Evolutionary conservation across 306 rosid genomes (phyloP).

Genomic region (Cicer yamashitae): DNA sequence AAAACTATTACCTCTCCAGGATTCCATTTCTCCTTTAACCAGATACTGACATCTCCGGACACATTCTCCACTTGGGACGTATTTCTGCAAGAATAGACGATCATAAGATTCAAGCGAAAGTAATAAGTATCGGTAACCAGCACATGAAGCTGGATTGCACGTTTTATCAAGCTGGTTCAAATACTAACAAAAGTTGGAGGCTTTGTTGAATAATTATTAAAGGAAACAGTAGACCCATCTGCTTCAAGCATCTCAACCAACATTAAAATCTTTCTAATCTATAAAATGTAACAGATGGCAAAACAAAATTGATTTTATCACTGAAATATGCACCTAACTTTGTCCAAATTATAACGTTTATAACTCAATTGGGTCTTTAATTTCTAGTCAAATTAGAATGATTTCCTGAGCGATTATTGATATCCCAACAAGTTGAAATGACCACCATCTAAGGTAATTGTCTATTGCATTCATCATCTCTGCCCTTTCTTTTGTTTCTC

Average conservation of each 20-base stretch:
- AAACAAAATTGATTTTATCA: slow-evolving; percentile 11
- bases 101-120: slow-evolving; percentile 12
- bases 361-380: background rate
- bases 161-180: slow-evolving; percentile 23
- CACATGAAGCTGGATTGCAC: slow-evolving; percentile 10
- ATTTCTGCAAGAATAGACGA: slow-evolving; percentile 54
- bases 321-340: background rate
- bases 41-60: slow-evolving; percentile 59
- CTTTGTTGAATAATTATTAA: slow-evolving; percentile 6
- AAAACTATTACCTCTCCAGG: slow-evolving; percentile 84
- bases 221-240: slow-evolving; percentile 22
- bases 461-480: background rate
- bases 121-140: slow-evolving; percentile 3
- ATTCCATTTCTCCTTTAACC: slow-evolving; percentile 82
- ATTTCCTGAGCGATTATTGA: background rate
- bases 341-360: background rate
- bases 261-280: slow-evolving; percentile 15
- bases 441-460: background rate
- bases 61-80: slow-evolving; percentile 49
- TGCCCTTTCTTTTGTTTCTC: slow-evolving; percentile 6
- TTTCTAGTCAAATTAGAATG: slow-evolving; percentile 18
- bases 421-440: background rate
- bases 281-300: slow-evolving; percentile 20
- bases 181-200: slow-evolving; percentile 16
- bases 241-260: slow-evolving; percentile 8